Conservation (phyloP, 352 stramenopile species). For the Phytophthora lateralis region DNA sequence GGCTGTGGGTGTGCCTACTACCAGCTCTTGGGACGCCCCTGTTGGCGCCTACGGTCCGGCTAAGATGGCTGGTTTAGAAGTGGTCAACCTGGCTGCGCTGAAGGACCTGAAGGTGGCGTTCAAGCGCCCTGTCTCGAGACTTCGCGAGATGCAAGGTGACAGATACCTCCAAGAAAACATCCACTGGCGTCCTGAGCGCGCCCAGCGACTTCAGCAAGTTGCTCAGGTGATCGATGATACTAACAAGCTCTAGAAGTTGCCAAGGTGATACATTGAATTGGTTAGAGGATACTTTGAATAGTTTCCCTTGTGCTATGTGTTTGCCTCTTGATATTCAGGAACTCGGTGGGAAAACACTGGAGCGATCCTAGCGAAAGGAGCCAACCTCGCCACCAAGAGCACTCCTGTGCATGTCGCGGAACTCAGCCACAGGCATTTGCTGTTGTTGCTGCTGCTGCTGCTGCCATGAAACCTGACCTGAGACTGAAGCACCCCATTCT, state of each 20-base stretch:
- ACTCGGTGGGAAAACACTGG: not conserved
- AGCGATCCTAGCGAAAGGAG: conserved; percentile 18
- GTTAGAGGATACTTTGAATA: not conserved
- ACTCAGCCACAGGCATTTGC: conserved; percentile 27
- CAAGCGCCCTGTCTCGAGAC: conserved; percentile 76
- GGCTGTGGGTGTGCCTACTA: conserved; percentile 55
- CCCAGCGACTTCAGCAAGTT: conserved; percentile 29
- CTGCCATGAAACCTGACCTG: conserved; percentile 12
- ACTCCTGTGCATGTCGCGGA: conserved; percentile 37
- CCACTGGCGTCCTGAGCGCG: conserved; percentile 28
- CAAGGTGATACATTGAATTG: not conserved
- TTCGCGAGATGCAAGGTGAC: conserved; percentile 88
- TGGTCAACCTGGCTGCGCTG: conserved; percentile 69
- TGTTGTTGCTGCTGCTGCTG: conserved; percentile 24
- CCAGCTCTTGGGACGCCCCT: conserved; percentile 73
- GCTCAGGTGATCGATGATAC: conserved; percentile 22
- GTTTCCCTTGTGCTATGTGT: not conserved
- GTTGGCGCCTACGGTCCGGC: conserved; percentile 61
- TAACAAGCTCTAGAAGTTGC: conserved; percentile 1
- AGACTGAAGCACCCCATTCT: conserved; percentile 20
- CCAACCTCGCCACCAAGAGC: conserved; percentile 22
- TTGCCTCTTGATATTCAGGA: not conserved
- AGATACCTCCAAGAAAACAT: conserved; percentile 68
- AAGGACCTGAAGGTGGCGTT: conserved; percentile 81
- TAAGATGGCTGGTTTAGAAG: conserved; percentile 59